Evolutionary conservation across 148 eudicot species (phyloP), one percentile per base, ranked within the genome.

Genomic region (Suaeda aralocaspica): DNA sequence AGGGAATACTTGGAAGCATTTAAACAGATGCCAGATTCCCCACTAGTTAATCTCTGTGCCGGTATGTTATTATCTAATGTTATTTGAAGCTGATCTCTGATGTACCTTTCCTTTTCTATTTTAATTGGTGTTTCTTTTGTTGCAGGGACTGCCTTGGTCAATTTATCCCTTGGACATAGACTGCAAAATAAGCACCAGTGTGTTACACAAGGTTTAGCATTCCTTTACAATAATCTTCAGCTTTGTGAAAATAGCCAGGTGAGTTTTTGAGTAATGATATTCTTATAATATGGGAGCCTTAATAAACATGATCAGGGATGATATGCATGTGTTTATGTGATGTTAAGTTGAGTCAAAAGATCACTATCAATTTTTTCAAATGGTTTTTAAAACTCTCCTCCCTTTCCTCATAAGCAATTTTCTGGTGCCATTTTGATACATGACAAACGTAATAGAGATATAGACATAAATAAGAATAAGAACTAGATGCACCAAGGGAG

Each of bases 121-220:
- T 31, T 55, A 29, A 29, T 25, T 34, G 25, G 14, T 46, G 25
- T 18, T 42, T 46, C 50, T 33, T 49, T 46, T 29, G 55, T 49
- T 56, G 42, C 67, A 88, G 93, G 93, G 70, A 82, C 89, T 76
- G 79, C 98, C 48, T 79, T 93, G 75, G 80, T 93, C 72, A 88
- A 90, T 80, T 68, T 90, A 73, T 89, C 95, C 44, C 90, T 90
- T 72, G 98, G 92, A 51, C 77, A 64, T 76, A 66, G 98, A 79
- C 95, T 93, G 75, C 96, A 87, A 68, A 93, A 90, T 84, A 93
- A 86, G 82, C 98, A 90, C 72, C 98, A 85, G 72, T 85, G 91
- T 78, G 65, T 93, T 66, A 74, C 84, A 61, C 98, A 93, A 78
- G 98, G 96, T 41, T 77, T 93, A 44, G 87, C 98, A 30, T 93